Percentiles rank a stretch among this genome's conserved stretches.
These are phyloP conservation scores for Leccinum ochraceum DNA, from an alignment of 768 basidiomycete species.

Conservation along the genomic window DNA sequence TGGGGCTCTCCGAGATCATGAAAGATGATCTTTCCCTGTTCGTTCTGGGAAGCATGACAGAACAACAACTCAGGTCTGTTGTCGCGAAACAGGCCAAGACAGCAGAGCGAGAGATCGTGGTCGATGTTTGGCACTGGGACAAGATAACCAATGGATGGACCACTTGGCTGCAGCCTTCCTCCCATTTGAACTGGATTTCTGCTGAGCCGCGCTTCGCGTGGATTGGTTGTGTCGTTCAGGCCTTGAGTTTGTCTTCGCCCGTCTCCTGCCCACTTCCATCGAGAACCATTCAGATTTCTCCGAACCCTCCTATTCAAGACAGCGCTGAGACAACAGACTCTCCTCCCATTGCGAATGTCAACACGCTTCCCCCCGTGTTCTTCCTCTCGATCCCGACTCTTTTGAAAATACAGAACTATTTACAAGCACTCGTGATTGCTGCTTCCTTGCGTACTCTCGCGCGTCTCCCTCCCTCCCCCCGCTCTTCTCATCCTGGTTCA, in stretches of 20 bases:
- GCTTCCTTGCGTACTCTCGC: constrained; percentile 61
- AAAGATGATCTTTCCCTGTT: constrained; percentile 68
- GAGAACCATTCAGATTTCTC: constrained; percentile 13
- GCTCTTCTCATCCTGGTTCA: constrained; percentile 9
- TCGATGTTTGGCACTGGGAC: constrained; percentile 48
- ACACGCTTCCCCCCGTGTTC: constrained; percentile 64
- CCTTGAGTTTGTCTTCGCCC: constrained; percentile 47
- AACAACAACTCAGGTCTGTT: constrained; percentile 52
- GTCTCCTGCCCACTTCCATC: constrained; percentile 34
- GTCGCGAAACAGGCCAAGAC: constrained; percentile 53
- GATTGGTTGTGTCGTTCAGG: constrained; percentile 49
- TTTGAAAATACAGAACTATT: constrained; percentile 62
- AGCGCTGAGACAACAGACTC: not conserved
- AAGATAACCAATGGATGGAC: constrained; percentile 26
- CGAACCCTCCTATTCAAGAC: constrained; percentile 1
- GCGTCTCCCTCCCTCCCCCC: constrained; percentile 36
- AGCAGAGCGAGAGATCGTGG: constrained; percentile 55
- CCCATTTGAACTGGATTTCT: constrained; percentile 14
- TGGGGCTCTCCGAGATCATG: constrained; percentile 62
- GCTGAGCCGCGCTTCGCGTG: constrained; percentile 35
- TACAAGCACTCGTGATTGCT: constrained; percentile 69
- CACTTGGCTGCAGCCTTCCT: constrained; percentile 23
- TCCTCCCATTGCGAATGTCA: constrained; percentile 20
- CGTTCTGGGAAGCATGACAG: constrained; percentile 65
- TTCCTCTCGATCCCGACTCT: constrained; percentile 58